Base-by-base conservation (phyloP, 768 basidiomycete species). In the Agrocybe praecox region DNA sequence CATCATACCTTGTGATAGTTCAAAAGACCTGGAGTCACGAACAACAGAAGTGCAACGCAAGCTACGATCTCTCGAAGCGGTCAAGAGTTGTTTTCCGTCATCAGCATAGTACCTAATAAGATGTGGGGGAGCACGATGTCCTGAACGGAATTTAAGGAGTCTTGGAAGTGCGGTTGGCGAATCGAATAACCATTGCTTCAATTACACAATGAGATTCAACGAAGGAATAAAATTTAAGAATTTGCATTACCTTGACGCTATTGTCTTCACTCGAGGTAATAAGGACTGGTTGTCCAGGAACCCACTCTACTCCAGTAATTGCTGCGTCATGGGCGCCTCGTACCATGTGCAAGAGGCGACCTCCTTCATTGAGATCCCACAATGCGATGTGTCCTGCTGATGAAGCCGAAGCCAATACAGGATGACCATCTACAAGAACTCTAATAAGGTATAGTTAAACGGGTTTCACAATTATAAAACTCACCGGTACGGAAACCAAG, bases 131-230 rank as follows among this genome's bases (percentile, higher is more conserved):
- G 86, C 81, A 61, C 90, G 90, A 65, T 99, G 97, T 33, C 97
- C 97, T 0, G 93, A 89, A 46, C 97, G 85, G 70, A 85, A 93
- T 76, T 98, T 98, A 22, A 98, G 81, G 11, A 98, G 76, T 53
- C 93, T 83, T 1, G 97, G 96, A 21, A 91, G 77, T 1, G 89
- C 79, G 0, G 91, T 90, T 0, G 94, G 93, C 0, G 95, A 92
- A 66, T 98, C 97, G 64, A 96, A 96, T 19, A 96, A 69, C 96
- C 96, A 98, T 95, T 99, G 96, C 96, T 98, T 65, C 36, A 5
- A 23, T 10, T 32, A 57, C 42, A 52, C 40, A 15, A 48, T 50
- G 40, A 44, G 10, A n/a, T 23, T 23, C 18, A 11, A 21, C 36
- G 7, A 6, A 34, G 36, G 26, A 53, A 43, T 50, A 9, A 32